Percentiles rank a stretch among this genome's conserved stretches.
phyloP scores from a whole-genome alignment of 768 basidiomycete species.

The Strobilomyces echinocephalus region DNA sequence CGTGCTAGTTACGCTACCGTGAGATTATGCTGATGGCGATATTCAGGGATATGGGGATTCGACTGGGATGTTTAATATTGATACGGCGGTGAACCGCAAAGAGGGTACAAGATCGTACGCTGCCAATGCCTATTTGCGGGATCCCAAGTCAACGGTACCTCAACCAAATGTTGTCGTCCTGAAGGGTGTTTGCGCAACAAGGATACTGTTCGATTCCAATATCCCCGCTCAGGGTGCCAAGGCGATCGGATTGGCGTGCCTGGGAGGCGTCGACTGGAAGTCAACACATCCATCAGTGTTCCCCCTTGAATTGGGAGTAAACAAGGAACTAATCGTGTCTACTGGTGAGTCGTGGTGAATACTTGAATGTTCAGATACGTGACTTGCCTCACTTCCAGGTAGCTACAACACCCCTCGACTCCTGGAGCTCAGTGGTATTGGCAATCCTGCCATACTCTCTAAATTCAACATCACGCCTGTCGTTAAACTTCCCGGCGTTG shows the following conservation, averaged over 20 bases:
- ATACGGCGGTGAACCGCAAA: constrained; percentile 13
- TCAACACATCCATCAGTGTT: neutral
- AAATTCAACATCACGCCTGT: neutral
- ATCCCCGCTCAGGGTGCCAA: neutral
- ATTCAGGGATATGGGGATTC: constrained; percentile 11
- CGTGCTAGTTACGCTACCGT: neutral
- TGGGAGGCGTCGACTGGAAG: constrained; percentile 9
- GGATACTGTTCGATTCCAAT: constrained; percentile 7
- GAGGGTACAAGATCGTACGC: constrained; percentile 16
- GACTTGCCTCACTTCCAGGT: constrained; percentile 1
- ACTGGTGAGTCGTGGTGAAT: neutral
- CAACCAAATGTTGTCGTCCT: constrained; percentile 10
- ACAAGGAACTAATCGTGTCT: neutral
- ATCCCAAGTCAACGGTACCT: constrained; percentile 7
- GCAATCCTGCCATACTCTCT: constrained; percentile 10
- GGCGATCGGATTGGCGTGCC: constrained; percentile 9
- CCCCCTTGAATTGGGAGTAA: neutral
- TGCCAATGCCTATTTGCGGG: constrained; percentile 13
- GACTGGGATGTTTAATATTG: constrained; percentile 18
- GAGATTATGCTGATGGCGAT: neutral
- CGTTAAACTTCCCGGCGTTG: constrained; percentile 15
- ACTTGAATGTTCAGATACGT: neutral
- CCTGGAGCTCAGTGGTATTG: constrained; percentile 19
- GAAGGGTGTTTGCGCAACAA: constrained; percentile 8
- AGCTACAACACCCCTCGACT: constrained; percentile 16